A percentile compares a stretch with the other conserved stretches of the same genome.
These are phyloP conservation scores for Sporisorium exsertum DNA, from an alignment of 1,284 basidiomycete species.

Conservation along the genomic window DNA sequence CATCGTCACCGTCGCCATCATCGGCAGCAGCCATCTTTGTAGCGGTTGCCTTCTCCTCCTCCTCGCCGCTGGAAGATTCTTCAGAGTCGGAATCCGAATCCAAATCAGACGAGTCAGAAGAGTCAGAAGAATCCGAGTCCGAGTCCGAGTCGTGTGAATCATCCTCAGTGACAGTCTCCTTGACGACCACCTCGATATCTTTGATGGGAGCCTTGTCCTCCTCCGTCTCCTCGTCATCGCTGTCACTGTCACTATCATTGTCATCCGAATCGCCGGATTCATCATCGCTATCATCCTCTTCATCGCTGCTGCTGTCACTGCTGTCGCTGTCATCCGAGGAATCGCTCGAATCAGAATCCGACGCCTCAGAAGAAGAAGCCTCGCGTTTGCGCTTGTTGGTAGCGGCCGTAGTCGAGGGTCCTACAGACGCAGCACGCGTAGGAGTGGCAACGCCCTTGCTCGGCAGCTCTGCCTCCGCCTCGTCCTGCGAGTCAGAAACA, in stretches of 20 bases:
- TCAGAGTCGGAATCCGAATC: conserved; percentile 24
- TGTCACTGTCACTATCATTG: conserved; percentile 19
- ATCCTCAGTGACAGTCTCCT: conserved; percentile 11
- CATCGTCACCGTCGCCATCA: conserved; percentile 13
- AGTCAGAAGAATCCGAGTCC: conserved; percentile 17
- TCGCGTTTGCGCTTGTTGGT: conserved; percentile 39
- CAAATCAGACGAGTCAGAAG: conserved; percentile 19
- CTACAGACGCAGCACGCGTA: conserved; percentile 21
- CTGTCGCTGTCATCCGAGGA: conserved; percentile 20
- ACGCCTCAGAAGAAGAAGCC: conserved; percentile 15
- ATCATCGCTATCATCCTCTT: conserved; percentile 27
- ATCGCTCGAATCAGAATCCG: conserved; percentile 15
- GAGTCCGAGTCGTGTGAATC: conserved; percentile 31
- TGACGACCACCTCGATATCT: conserved; percentile 18
- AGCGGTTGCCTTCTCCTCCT: conserved; percentile 2
- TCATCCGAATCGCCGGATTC: conserved; percentile 19
- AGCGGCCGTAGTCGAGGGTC: conserved; percentile 2
- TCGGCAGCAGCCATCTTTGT: not conserved
- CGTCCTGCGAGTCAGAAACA: conserved; percentile 45
- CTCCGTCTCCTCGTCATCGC: conserved; percentile 17
- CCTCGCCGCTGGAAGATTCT: conserved; percentile 21
- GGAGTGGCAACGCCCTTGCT: conserved; percentile 44
- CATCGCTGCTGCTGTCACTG: conserved; percentile 24
- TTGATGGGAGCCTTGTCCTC: conserved; percentile 20
- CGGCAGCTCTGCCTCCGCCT: conserved; percentile 38